Evolutionary conservation across 148 eudicot genomes (phyloP).

Genomic region (Rhododendron kiyosumense): DNA sequence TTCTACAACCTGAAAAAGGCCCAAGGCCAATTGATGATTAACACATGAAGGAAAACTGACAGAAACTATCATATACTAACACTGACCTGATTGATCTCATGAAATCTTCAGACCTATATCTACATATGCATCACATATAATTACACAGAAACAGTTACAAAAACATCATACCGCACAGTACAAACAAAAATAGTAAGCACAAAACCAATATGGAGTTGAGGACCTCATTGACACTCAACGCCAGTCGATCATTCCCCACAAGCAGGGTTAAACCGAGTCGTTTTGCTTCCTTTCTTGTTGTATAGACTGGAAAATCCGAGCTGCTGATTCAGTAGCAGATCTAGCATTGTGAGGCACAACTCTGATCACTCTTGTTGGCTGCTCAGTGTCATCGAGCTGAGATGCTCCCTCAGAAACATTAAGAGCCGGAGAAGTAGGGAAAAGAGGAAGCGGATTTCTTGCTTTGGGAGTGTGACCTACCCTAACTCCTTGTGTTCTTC

Average conservation of each 20-base stretch:
- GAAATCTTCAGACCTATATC: not conserved
- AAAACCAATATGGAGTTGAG: not conserved
- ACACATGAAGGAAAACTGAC: not conserved
- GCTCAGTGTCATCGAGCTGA: slow-evolving; percentile 22
- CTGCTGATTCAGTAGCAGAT: slow-evolving; percentile 65
- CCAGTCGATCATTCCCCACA: not conserved
- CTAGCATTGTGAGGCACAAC: slow-evolving; percentile 71
- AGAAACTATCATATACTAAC: not conserved
- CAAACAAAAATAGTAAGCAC: slow-evolving; percentile 1
- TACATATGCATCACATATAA: slow-evolving; percentile 1
- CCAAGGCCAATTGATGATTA: not conserved
- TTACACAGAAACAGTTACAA: not conserved
- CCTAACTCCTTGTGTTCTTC: slow-evolving; percentile 21
- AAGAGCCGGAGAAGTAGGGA: slow-evolving; percentile 32
- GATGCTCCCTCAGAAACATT: slow-evolving; percentile 16
- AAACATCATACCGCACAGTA: not conserved
- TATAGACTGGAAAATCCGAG: slow-evolving; percentile 72
- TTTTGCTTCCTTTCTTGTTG: slow-evolving; percentile 64
- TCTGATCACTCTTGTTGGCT: slow-evolving; percentile 51
- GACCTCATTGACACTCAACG: not conserved
- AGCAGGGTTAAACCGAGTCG: slow-evolving; percentile 28
- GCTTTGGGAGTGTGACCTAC: slow-evolving; percentile 17
- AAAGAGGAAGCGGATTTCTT: slow-evolving; percentile 40
- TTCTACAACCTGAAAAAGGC: not conserved
- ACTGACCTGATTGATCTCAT: not conserved